Percentiles rank a stretch among this genome's conserved stretches.
These are phyloP conservation scores for Tephrocybe rancida DNA, from an alignment of 768 basidiomycete genomes.

Conservation along the genomic window DNA sequence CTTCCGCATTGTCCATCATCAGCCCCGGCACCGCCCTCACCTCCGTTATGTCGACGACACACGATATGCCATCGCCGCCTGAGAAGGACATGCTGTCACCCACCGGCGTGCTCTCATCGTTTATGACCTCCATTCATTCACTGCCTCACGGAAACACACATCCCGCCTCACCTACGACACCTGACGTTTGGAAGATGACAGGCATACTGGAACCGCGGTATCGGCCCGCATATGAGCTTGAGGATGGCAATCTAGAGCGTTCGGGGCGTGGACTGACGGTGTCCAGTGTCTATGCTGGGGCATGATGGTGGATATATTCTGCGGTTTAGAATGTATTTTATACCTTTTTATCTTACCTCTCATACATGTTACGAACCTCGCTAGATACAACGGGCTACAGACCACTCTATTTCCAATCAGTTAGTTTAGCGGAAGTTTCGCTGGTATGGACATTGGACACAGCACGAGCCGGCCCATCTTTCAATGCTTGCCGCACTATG, in stretches of 20 bases:
- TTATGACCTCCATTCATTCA: constrained; percentile 31
- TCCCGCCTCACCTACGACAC: neutral
- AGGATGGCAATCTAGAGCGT: constrained; percentile 74
- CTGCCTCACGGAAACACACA: constrained; percentile 8
- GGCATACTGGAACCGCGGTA: constrained; percentile 41
- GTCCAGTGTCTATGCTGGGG: neutral
- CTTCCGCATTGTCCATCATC: constrained; percentile 23
- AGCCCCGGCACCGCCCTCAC: constrained; percentile 24
- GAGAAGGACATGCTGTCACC: constrained; percentile 24
- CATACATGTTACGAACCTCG: too few species aligned
- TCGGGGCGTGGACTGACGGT: constrained; percentile 52
- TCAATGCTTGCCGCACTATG: too few species aligned
- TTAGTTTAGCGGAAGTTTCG: too few species aligned
- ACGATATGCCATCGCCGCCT: constrained; percentile 10
- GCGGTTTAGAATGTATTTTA: neutral
- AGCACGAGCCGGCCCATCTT: too few species aligned
- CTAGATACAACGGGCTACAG: too few species aligned
- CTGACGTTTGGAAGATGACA: constrained; percentile 12
- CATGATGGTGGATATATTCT: neutral
- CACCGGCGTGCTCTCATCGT: constrained; percentile 28
- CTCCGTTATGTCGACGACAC: constrained; percentile 26
- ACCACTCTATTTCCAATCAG: too few species aligned
- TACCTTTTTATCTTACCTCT: neutral
- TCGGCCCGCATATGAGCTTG: constrained; percentile 79
- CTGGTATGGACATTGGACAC: too few species aligned